Evolutionary conservation across 495 filamentous ascomycete species (phyloP), one percentile per base, ranked within the genome.

Genomic region (Podospora sp.): DNA sequence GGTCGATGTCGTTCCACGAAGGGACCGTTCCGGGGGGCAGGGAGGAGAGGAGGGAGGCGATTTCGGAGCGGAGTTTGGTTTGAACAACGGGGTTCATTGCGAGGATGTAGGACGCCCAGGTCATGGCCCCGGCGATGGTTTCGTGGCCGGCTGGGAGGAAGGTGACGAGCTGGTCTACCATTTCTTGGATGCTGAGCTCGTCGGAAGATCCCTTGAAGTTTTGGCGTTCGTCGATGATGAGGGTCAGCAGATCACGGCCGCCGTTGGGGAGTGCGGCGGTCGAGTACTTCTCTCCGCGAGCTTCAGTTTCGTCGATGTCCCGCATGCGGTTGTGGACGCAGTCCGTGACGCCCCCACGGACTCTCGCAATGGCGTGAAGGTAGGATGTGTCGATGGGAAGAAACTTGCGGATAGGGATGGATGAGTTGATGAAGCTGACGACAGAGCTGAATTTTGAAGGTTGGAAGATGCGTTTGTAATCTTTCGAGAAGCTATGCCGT

Each of bases 61-160:
- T 67, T 52, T 76, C 74, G 18, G 20, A 61, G 26, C 70, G 67
- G 46, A 76, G 67, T 8, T 66, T 70, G 16, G 62, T 58, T 27
- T 76, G 74, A 8, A 76, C 65, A 4, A 68, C 56, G 0, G 72
- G 68, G 14, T 65, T 27, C 5, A 53, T 68, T 9, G 75, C 69
- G 22, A 77, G 26, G 12, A 65, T 46, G 40, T 72, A 75, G 1
- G 66, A 11, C 2, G 68, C 68, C 75, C 75, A 77, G 9, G 68
- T 68, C 29, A 75, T 55, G 25, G 66, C 57, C 18, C 60, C 64
- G 0, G 75, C 71, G 2, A 71, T 71, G n/a, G 75, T 75, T 11
- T 77, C 75, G 29, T 75, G 71, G 1, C 73, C 71, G 0, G 71
- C 73, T 4, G 70, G 62, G n/a, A 73, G 57, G 52, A 76, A 76